Evolutionary conservation across 176 grass and related monocot species (phyloP), one percentile per base, ranked within the genome.

Genomic region (Typha latifolia): DNA sequence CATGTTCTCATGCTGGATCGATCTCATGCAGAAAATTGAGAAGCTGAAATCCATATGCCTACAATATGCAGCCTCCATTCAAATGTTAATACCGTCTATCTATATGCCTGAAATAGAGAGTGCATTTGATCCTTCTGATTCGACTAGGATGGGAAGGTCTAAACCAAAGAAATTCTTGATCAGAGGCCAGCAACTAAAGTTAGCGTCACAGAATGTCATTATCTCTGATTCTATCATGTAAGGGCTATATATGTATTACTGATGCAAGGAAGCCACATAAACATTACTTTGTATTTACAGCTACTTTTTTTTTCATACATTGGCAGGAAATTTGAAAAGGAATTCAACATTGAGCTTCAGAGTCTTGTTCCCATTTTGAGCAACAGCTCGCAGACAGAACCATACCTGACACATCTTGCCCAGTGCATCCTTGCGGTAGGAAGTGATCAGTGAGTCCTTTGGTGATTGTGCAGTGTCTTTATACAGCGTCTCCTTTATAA

Each of bases 311-410:
- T 16, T 18, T 57, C 52, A 7, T 20, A 21, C 52, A 20, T 21
- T 10, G 15, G 65, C 83, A 99, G 94, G 81, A 97, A 90, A 86
- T 97, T 85, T 14, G 94, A 90, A 47, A 79, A 84, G 48, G 89
- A 89, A 55, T 97, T 97, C 66, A 90, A 97, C 78, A 82, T 51
- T 11, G 94, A 97, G 81, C 84, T 90, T 51, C 94, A 99, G 48
- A 90, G 89, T 68, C 81, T 99, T 15, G 49, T 69, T 31, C 82
- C 83, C 61, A 87, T 87, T 14, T 55, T 93, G 59, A 93, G 78
- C 47, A 85, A 73, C 61, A 97, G 80, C 71, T 93, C 85, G 15
- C 94, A 93, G 31, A 82, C 94, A 32, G 89, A 97, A 67, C 89
- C 94, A 4, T 97, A 97, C 61, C 76, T 99, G 43, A 90, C 86